These are phyloP conservation scores for Dothideomycetidae sp. DNA, from an alignment of 2,329 filamentous ascomycete species.

Conservation along the genomic window DNA sequence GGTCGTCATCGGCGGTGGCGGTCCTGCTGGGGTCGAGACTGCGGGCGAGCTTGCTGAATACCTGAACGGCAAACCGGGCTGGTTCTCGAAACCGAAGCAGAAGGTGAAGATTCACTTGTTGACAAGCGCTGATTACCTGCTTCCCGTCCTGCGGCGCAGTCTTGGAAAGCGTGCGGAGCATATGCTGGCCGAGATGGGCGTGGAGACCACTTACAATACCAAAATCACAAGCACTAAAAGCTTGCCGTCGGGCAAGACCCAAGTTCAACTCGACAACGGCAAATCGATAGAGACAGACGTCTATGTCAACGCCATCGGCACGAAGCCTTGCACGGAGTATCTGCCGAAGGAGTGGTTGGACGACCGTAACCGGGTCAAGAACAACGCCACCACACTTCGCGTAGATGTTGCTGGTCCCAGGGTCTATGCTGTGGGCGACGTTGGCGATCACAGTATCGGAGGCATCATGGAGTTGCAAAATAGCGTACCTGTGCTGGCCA, in stretches of 20 bases:
- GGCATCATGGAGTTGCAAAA: conserved; percentile 28
- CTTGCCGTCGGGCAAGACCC: conserved; percentile 27
- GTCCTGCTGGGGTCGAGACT: conserved; percentile 25
- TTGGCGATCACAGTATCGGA: conserved; percentile 29
- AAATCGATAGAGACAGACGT: conserved; percentile 34
- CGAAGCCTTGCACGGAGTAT: conserved; percentile 38
- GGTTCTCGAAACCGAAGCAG: conserved; percentile 26
- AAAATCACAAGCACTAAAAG: conserved; percentile 16
- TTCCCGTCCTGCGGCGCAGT: conserved; percentile 28
- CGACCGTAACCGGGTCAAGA: conserved; percentile 33
- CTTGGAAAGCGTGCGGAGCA: conserved; percentile 31
- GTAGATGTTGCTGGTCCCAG: conserved; percentile 30
- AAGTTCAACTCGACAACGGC: conserved; percentile 33
- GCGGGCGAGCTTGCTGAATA: conserved; percentile 24
- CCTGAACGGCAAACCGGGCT: conserved; percentile 27
- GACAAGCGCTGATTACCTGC: conserved; percentile 26
- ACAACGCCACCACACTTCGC: conserved; percentile 32
- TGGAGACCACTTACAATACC: conserved; percentile 22
- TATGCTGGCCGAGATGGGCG: conserved; percentile 33
- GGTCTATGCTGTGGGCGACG: conserved; percentile 37
- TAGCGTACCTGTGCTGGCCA: conserved; percentile 26
- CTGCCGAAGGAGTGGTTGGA: conserved; percentile 35
- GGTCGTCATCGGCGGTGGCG: conserved; percentile 24
- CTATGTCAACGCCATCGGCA: conserved; percentile 40
- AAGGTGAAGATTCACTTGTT: conserved; percentile 32